Evolutionary conservation across 2,329 filamentous ascomycete genomes (phyloP).

Genomic region (Fusarium nygamai): DNA sequence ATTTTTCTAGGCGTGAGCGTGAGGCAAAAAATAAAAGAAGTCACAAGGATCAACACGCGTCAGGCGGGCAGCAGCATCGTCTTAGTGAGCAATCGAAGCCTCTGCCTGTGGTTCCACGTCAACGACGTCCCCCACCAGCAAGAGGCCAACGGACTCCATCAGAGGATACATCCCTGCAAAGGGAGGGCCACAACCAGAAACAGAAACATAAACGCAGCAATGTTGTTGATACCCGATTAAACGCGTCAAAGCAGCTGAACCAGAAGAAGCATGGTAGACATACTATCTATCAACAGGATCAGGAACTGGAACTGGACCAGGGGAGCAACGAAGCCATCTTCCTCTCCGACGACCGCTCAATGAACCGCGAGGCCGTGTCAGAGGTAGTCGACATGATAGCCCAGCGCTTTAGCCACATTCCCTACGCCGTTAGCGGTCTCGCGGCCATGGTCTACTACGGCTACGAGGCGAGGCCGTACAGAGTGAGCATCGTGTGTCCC

Average conservation of each 20-base stretch:
- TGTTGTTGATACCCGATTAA: neutral
- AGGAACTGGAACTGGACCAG: neutral
- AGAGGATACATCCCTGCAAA: conserved; percentile 14
- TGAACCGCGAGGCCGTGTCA: conserved; percentile 45
- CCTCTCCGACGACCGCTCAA: conserved; percentile 29
- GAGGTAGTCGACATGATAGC: conserved; percentile 55
- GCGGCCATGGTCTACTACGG: conserved; percentile 58
- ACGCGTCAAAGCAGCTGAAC: neutral
- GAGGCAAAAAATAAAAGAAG: neutral
- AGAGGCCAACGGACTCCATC: conserved; percentile 2
- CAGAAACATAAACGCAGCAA: neutral
- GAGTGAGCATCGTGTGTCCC: conserved; percentile 56
- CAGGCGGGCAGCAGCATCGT: conserved; percentile 7
- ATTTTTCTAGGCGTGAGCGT: neutral
- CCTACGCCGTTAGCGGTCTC: conserved; percentile 58
- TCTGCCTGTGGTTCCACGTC: conserved; percentile 28
- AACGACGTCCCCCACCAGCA: conserved; percentile 20
- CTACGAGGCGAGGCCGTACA: conserved; percentile 42
- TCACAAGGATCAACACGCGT: conserved; percentile 18
- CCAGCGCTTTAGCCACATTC: conserved; percentile 53
- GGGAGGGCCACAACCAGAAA: conserved; percentile 2
- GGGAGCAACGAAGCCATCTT: conserved; percentile 22
- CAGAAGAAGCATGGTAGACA: neutral
- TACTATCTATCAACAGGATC: neutral
- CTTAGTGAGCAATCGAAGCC: conserved; percentile 8